phyloP scores from a whole-genome alignment of 176 grass and related monocot species.

The Zoysia japonica region DNA sequence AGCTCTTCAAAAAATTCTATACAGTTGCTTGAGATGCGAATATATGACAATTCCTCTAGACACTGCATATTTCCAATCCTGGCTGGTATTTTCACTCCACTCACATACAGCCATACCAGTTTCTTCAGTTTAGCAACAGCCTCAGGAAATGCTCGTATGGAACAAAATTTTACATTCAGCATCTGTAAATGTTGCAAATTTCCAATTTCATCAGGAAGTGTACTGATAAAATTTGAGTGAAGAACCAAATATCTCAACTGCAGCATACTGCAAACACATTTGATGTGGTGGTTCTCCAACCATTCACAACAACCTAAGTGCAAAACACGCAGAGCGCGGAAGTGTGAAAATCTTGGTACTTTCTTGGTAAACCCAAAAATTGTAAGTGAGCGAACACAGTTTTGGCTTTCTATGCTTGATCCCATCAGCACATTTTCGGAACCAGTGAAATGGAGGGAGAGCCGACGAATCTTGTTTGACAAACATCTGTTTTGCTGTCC shows the following conservation, averaged over 20 bases:
- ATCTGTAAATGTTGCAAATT: constrained; percentile 13
- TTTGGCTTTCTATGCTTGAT: background rate
- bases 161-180: constrained; percentile 7
- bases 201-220: constrained; percentile 10
- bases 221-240: background rate
- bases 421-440: background rate
- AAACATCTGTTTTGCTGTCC: background rate
- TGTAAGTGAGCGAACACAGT: background rate
- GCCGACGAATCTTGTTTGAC: background rate
- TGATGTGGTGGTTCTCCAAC: background rate
- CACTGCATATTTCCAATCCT: constrained; percentile 9
- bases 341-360: background rate
- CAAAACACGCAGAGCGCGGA: background rate
- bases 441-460: constrained; percentile 8
- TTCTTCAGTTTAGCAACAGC: background rate
- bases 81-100: background rate
- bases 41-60: constrained; percentile 11
- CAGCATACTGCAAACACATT: constrained; percentile 20
- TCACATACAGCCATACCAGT: constrained; percentile 7
- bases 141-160: background rate
- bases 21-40: background rate
- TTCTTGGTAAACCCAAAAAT: constrained; percentile 1
- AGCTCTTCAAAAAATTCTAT: background rate
- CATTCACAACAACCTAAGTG: background rate
- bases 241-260: constrained; percentile 10